Conservation (phyloP, 345 rosid genomes). For the Erucastrum elatum region DNA sequence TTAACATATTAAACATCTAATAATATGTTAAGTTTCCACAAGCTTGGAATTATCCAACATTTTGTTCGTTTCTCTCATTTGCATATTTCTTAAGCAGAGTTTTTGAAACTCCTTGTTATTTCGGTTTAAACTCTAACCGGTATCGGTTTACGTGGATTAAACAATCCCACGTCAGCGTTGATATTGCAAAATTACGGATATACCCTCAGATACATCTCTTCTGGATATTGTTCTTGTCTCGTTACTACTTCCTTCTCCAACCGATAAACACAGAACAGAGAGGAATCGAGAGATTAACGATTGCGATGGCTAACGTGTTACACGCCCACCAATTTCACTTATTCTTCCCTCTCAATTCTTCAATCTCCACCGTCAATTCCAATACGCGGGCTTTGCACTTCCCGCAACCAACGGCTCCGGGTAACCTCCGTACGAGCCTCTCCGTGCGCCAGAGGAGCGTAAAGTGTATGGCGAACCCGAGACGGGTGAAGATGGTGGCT, state of each 20-base stretch:
- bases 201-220: conserved; percentile 18
- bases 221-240: conserved; percentile 29
- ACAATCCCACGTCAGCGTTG: conserved; percentile 9
- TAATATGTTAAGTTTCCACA: too few relatives aligned
- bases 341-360: conserved; percentile 6
- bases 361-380: conserved; percentile 36
- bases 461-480: conserved; percentile 86
- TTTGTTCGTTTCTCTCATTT: neutral
- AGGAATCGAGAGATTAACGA: neutral
- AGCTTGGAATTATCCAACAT: too few relatives aligned
- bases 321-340: conserved; percentile 35
- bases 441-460: conserved; percentile 32
- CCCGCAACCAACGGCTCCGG: conserved; percentile 34
- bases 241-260: neutral
- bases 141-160: conserved; percentile 16
- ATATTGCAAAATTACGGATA: neutral
- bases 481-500: conserved; percentile 90
- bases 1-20: too few relatives aligned
- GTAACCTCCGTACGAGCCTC: conserved; percentile 33
- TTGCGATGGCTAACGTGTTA: conserved; percentile 46
- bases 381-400: conserved; percentile 30
- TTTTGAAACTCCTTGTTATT: neutral
- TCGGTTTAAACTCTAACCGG: neutral
- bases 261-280: conserved; percentile 18
- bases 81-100: neutral